These are phyloP conservation scores for Diplodia seriata DNA, from an alignment of 2,329 filamentous ascomycete genomes.

Conservation along the genomic window DNA sequence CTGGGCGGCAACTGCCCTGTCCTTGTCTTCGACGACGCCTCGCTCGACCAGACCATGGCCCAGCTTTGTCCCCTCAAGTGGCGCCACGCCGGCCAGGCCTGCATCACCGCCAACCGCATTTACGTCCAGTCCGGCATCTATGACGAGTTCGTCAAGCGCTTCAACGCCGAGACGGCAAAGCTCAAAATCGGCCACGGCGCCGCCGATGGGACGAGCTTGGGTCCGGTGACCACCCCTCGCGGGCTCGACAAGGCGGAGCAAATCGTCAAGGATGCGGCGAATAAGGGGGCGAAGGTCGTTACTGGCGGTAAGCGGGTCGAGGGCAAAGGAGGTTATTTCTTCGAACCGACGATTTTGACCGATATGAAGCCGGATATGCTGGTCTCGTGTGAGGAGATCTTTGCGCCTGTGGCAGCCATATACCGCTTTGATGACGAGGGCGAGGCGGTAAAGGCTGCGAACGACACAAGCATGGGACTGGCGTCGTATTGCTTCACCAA, in stretches of 20 bases:
- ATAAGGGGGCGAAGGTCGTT: conserved; percentile 68
- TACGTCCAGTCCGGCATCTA: conserved; percentile 50
- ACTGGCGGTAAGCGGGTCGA: conserved; percentile 64
- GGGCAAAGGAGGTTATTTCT: conserved; percentile 42
- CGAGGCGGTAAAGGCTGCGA: conserved; percentile 48
- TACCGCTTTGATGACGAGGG: conserved; percentile 49
- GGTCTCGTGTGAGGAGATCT: conserved; percentile 49
- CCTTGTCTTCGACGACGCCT: conserved; percentile 54
- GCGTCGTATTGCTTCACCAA: conserved; percentile 50
- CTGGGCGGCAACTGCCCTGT: conserved; percentile 55
- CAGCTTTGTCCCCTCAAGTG: conserved; percentile 59
- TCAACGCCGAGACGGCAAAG: conserved; percentile 59
- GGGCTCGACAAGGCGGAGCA: conserved; percentile 63
- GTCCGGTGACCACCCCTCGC: conserved; percentile 62
- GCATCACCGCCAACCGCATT: conserved; percentile 48
- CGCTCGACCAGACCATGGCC: conserved; percentile 51
- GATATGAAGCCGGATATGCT: conserved; percentile 45
- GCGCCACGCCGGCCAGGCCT: conserved; percentile 54
- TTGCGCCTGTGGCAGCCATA: conserved; percentile 48
- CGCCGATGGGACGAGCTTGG: conserved; percentile 41
- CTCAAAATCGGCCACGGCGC: conserved; percentile 69
- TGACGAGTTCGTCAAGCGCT: conserved; percentile 47
- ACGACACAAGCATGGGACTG: conserved; percentile 49
- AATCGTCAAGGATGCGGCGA: conserved; percentile 70
- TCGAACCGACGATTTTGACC: conserved; percentile 42